Percentiles rank a stretch among this genome's conserved stretches.
Conservation (phyloP, 2,329 filamentous ascomycete genomes). For the Thelonectria rubi region DNA sequence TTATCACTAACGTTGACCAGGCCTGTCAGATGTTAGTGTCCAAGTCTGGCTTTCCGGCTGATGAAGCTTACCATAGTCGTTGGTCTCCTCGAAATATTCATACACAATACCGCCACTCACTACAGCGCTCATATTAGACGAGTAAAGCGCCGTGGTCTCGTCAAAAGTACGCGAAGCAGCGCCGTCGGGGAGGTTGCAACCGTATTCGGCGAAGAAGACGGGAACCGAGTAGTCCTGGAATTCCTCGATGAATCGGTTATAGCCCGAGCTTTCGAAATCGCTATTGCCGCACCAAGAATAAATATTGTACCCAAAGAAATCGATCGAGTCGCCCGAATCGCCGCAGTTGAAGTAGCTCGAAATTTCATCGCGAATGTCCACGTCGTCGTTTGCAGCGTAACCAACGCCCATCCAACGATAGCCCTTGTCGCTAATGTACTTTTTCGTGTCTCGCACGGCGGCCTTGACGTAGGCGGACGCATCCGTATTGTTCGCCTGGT, state of each 20-base stretch:
- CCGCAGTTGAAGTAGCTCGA: conserved; percentile 97
- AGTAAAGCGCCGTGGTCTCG: conserved; percentile 85
- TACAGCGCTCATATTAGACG: conserved; percentile 80
- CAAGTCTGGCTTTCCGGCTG: too few species aligned
- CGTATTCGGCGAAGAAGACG: conserved; percentile 98
- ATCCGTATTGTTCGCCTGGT: conserved; percentile 85
- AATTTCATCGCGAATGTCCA: conserved; percentile 80
- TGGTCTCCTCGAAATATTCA: conserved; percentile 94
- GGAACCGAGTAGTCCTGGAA: conserved; percentile 91
- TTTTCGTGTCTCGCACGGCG: conserved; percentile 93
- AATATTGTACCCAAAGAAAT: conserved; percentile 99
- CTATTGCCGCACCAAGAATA: conserved; percentile 98
- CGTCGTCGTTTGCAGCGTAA: conserved; percentile 95
- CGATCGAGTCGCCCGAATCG: conserved; percentile 70
- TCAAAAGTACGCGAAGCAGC: conserved; percentile 78
- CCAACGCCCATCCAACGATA: conserved; percentile 87
- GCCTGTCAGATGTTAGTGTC: conserved; percentile 25
- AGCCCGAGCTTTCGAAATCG: conserved; percentile 79
- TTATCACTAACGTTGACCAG: conserved; percentile 71
- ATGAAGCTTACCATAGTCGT: conserved; percentile 75
- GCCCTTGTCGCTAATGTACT: conserved; percentile 83
- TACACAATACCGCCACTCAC: conserved; percentile 98
- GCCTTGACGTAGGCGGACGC: conserved; percentile 97
- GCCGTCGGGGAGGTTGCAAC: conserved; percentile 78
- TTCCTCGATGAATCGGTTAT: conserved; percentile 82